Percentiles rank a stretch among this genome's conserved stretches.
Conservation (phyloP, 2,329 filamentous ascomycete species). For the Phyllosticta citrichinensis region DNA sequence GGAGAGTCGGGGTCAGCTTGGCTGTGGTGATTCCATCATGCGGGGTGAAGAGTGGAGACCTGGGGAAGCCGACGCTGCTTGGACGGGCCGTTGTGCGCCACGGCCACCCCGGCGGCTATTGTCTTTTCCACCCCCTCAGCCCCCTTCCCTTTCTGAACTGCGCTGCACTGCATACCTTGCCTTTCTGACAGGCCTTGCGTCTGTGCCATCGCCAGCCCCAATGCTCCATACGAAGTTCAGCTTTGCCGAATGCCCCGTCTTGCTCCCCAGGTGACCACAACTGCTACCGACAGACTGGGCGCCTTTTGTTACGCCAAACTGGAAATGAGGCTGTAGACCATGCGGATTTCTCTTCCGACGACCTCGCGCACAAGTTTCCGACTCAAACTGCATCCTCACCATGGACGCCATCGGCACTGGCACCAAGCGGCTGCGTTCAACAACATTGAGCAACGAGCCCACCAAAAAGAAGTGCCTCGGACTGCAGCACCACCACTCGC, state of each 20-base stretch:
- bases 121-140: not conserved
- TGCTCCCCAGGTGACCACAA: not conserved
- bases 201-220: not conserved
- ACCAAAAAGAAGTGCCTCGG: not conserved
- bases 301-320: not conserved
- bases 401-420: not conserved
- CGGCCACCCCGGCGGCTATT: not conserved
- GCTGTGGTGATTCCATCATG: not conserved
- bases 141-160: not conserved
- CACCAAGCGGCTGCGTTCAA: not conserved
- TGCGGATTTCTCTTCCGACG: not conserved
- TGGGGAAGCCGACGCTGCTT: not conserved
- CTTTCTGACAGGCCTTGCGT: not conserved
- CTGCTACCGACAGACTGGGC: not conserved
- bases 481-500: not conserved
- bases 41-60: not conserved
- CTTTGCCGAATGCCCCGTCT: not conserved
- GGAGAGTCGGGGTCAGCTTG: not conserved
- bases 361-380: not conserved
- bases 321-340: not conserved
- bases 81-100: not conserved
- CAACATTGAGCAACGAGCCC: not conserved
- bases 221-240: not conserved
- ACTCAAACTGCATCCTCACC: not conserved
- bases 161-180: not conserved